Conservation (phyloP, 208 protist genomes). For the Acanthamoeba lenticulata region DNA sequence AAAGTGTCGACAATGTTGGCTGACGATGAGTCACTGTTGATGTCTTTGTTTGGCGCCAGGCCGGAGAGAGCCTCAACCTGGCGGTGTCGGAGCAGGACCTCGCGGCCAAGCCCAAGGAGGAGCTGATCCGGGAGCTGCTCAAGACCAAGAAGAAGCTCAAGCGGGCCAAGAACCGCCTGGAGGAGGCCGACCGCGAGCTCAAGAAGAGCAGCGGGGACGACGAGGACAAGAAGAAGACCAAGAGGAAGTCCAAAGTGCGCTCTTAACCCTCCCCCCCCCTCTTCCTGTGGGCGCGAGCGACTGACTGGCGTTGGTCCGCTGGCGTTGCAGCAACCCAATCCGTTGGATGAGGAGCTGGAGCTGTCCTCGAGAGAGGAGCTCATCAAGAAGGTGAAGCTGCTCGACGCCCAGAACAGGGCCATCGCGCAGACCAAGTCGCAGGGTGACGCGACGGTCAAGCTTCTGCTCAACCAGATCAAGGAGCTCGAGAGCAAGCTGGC, state of each 20-base stretch:
- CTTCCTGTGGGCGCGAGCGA: neutral
- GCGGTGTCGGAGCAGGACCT: neutral
- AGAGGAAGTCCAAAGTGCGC: neutral
- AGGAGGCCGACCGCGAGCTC: neutral
- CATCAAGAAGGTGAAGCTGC: conserved; percentile 42
- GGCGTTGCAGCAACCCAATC: neutral
- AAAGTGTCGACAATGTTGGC: neutral
- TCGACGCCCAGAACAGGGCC: conserved; percentile 43
- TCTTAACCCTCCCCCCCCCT: too few relatives aligned
- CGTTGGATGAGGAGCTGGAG: conserved; percentile 20
- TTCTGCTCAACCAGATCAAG: conserved; percentile 40
- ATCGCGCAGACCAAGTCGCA: conserved; percentile 8
- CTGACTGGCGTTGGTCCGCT: too few relatives aligned
- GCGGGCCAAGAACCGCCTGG: neutral
- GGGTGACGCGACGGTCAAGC: conserved; percentile 47
- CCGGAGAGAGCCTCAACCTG: neutral
- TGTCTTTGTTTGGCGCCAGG: neutral
- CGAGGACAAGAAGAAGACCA: conserved; percentile 7
- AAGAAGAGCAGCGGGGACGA: neutral
- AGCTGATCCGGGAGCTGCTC: neutral
- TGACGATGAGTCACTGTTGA: neutral
- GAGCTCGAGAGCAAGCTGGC: conserved; percentile 2
- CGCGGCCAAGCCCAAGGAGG: neutral
- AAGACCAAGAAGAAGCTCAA: conserved; percentile 20
- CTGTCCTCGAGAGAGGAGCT: conserved; percentile 36